Percentiles rank a stretch among this genome's conserved stretches.
phyloP scores from a whole-genome alignment of 2,329 filamentous ascomycete species.

The Acephala macrosclerotiorum region DNA sequence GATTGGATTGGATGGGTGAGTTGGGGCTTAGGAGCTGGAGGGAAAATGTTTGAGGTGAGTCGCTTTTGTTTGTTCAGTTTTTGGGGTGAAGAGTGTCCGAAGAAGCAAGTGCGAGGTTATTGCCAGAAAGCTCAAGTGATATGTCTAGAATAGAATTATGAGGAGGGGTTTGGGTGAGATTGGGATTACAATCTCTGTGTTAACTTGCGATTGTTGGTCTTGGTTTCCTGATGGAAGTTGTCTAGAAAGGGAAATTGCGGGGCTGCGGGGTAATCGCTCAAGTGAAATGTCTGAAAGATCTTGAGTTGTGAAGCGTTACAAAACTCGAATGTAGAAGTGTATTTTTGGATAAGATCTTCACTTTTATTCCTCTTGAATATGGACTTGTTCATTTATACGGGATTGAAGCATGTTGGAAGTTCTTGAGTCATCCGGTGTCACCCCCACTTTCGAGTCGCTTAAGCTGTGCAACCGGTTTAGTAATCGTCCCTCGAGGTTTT shows the following conservation, averaged over 20 bases:
- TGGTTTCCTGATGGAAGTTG: no score
- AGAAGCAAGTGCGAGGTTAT: neutral
- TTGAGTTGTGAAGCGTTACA: neutral
- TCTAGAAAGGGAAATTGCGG: no score
- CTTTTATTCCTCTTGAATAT: neutral
- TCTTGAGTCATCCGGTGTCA: constrained; percentile 3
- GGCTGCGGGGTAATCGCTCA: no score
- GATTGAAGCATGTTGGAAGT: neutral
- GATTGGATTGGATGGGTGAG: neutral
- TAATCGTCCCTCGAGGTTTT: neutral
- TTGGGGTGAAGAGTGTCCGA: neutral
- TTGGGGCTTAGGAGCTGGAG: neutral
- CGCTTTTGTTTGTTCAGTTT: neutral
- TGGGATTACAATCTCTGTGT: no score
- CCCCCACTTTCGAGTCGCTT: constrained; percentile 10
- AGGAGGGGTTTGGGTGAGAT: no score
- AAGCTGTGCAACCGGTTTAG: neutral
- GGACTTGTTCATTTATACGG: neutral
- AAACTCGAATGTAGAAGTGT: neutral
- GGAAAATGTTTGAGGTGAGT: neutral
- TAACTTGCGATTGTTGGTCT: no score
- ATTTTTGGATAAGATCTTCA: neutral
- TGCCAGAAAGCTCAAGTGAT: neutral
- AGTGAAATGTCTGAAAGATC: neutral
- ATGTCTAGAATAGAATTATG: no score